These are phyloP conservation scores for Diospyros kaki DNA, from an alignment of 148 eudicot genomes.

Conservation along the genomic window DNA sequence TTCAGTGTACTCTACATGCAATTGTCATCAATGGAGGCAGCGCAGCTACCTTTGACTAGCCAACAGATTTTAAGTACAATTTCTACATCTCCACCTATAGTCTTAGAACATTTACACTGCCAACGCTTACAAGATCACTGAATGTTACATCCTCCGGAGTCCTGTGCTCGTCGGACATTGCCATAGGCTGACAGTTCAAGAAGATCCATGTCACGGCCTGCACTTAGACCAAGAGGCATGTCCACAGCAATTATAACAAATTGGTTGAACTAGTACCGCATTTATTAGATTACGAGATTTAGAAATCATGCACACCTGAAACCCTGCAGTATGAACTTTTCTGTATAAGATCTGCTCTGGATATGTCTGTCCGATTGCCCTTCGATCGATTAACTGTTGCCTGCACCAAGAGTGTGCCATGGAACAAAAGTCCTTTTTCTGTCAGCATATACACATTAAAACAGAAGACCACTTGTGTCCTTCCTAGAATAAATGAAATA, in stretches of 20 bases:
- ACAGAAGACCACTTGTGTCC: background rate
- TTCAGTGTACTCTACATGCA: background rate
- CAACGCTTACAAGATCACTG: conserved; percentile 33
- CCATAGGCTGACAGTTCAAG: conserved; percentile 80
- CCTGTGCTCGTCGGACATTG: conserved; percentile 75
- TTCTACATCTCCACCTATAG: background rate
- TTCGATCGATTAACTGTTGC: conserved; percentile 91
- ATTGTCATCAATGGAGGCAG: background rate
- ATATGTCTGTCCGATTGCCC: conserved; percentile 84
- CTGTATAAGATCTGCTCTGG: conserved; percentile 72
- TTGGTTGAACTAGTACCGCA: background rate
- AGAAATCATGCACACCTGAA: conserved; percentile 43
- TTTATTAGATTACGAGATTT: background rate
- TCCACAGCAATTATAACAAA: background rate
- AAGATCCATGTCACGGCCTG: conserved; percentile 95
- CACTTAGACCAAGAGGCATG: conserved; percentile 9
- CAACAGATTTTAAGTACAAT: background rate
- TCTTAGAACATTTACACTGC: background rate
- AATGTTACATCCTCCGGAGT: conserved; percentile 85
- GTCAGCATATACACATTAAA: background rate
- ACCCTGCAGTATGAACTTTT: conserved; percentile 92
- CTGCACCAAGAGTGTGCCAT: conserved; percentile 26
- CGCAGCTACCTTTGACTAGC: background rate
- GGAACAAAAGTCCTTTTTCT: background rate
- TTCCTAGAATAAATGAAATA: no score